These are phyloP conservation scores for Barnettozyma pratensis DNA, from an alignment of 805 yeast species.

Conservation along the genomic window DNA sequence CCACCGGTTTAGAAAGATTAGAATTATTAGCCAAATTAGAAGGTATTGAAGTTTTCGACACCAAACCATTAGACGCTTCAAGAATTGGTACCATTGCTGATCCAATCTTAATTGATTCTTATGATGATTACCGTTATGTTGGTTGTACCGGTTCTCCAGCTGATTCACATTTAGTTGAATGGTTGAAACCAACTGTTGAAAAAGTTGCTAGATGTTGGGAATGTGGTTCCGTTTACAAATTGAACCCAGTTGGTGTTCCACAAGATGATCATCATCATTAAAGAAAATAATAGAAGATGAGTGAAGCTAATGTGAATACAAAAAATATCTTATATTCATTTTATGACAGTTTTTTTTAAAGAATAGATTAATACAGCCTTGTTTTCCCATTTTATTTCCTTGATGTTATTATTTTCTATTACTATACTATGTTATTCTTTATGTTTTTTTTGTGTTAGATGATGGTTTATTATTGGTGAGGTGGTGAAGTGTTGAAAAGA, in stretches of 20 bases:
- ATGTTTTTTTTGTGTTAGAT: background rate
- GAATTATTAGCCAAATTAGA: constrained; percentile 91
- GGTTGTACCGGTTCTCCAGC: constrained; percentile 98
- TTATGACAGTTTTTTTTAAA: background rate
- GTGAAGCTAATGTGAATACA: background rate
- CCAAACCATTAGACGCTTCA: constrained; percentile 78
- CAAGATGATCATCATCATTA: constrained; percentile 41
- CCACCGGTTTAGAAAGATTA: constrained; percentile 97
- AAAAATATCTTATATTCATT: background rate
- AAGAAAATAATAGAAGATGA: background rate
- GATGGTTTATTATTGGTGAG: no score
- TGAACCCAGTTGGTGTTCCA: constrained; percentile 83
- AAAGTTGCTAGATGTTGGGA: constrained; percentile 96
- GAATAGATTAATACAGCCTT: background rate
- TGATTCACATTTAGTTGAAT: constrained; percentile 83
- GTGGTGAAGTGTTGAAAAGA: background rate
- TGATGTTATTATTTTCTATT: no score
- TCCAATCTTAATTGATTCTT: constrained; percentile 86
- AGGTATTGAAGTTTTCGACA: constrained; percentile 92
- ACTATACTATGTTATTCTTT: no score
- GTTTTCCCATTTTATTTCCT: no score
- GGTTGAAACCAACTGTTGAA: constrained; percentile 84
- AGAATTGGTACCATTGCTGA: constrained; percentile 88
- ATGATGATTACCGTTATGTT: constrained; percentile 88
- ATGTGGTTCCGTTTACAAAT: constrained; percentile 91